phyloP scores from a whole-genome alignment of 345 rosid genomes.

The Chamaenerion angustifolium region DNA sequence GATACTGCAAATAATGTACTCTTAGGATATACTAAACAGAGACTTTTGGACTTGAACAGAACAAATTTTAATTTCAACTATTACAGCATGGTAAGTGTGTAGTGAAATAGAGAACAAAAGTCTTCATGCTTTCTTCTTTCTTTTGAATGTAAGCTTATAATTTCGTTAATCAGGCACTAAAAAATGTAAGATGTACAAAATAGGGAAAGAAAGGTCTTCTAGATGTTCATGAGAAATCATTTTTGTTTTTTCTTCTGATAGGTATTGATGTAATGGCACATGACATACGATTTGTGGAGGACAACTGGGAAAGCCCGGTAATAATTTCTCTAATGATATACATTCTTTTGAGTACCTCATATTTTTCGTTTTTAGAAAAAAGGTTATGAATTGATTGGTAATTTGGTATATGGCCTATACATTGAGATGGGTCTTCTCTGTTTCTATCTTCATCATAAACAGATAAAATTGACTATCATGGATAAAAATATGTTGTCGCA shows the following conservation, averaged over 20 bases:
- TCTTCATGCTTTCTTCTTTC: neutral
- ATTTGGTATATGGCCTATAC: no score
- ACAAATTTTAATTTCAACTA: no score
- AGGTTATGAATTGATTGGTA: no score
- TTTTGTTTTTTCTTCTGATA: slow-evolving; percentile 14
- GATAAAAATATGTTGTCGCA: no score
- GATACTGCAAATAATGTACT: no score
- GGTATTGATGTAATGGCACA: slow-evolving; percentile 79
- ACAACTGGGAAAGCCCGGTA: slow-evolving; percentile 99
- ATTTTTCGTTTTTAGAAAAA: neutral
- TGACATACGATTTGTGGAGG: slow-evolving; percentile 93
- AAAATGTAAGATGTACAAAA: neutral
- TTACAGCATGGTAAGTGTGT: no score
- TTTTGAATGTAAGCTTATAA: slow-evolving; percentile 1
- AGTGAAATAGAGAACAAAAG: no score
- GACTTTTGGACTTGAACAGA: no score
- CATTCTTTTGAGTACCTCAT: neutral
- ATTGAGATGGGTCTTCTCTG: no score
- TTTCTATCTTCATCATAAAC: neutral
- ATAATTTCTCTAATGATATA: slow-evolving; percentile 10
- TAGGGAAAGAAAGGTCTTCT: neutral
- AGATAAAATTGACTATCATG: slow-evolving; percentile 2
- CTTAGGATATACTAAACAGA: no score
- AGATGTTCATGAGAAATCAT: neutral
- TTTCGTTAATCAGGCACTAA: neutral